These are phyloP conservation scores for Penicillium thymicola DNA, from an alignment of 2,329 filamentous ascomycete species.

Conservation along the genomic window DNA sequence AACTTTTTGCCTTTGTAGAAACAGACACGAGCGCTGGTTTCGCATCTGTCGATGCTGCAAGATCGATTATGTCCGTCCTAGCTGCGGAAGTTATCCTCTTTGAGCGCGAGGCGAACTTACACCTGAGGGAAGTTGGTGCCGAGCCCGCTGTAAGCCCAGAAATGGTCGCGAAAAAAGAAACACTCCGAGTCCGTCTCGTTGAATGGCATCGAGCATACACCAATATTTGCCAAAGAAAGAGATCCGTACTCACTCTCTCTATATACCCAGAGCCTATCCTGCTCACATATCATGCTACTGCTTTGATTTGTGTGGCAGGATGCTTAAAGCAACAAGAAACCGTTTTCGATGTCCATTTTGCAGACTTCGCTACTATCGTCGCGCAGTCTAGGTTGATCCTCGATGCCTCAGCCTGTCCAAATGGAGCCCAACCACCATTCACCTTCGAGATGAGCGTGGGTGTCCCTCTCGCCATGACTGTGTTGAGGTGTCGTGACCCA, in stretches of 20 bases:
- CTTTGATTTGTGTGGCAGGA: conserved; percentile 12
- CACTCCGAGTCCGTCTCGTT: background rate
- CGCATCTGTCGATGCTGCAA: conserved; percentile 8
- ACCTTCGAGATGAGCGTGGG: conserved; percentile 24
- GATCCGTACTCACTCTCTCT: background rate
- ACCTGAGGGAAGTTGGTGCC: conserved; percentile 1
- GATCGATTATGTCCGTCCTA: conserved; percentile 7
- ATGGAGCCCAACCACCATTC: conserved; percentile 19
- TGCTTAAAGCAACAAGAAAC: conserved; percentile 16
- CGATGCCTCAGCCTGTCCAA: background rate
- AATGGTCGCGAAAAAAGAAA: conserved; percentile 4
- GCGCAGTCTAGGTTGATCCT: conserved; percentile 10
- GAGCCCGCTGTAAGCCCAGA: conserved; percentile 1
- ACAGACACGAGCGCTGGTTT: background rate
- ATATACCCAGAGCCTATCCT: conserved; percentile 9
- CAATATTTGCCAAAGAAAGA: background rate
- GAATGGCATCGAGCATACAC: conserved; percentile 12
- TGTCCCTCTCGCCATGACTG: conserved; percentile 21
- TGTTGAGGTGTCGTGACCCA: conserved; percentile 25
- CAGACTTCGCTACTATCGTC: conserved; percentile 12
- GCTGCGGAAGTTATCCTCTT: conserved; percentile 13
- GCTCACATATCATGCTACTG: conserved; percentile 7
- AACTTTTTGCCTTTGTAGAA: conserved; percentile 12
- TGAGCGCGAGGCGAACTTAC: conserved; percentile 13
- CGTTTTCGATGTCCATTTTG: conserved; percentile 15